Conservation (phyloP, 257 asterid genomes). For the Solanum megistacrolobum region DNA sequence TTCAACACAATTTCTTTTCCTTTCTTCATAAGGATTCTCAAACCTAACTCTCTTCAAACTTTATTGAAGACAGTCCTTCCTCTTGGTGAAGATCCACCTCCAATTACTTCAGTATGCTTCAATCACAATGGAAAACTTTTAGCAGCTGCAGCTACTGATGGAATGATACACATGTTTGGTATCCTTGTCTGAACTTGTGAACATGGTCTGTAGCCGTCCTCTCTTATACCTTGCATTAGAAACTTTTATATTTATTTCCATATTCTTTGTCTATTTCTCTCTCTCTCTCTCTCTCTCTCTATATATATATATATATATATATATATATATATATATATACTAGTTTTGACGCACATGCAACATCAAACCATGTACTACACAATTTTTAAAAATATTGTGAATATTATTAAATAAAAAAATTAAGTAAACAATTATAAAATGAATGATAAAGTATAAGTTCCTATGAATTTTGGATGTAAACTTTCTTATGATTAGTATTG, state of each 20-base stretch:
- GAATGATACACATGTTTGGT: slow-evolving; percentile 99
- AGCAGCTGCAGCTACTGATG: slow-evolving; percentile 98
- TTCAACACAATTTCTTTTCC: not conserved
- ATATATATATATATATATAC: too few species aligned
- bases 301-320: too few species aligned
- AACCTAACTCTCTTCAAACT: slow-evolving; percentile 36
- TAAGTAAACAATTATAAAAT: too few species aligned
- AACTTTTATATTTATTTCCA: not conserved
- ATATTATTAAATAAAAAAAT: too few species aligned
- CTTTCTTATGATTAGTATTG: too few species aligned
- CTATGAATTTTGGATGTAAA: too few species aligned
- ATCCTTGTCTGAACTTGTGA: slow-evolving; percentile 34
- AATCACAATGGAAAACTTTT: slow-evolving; percentile 96
- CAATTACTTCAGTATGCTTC: slow-evolving; percentile 82
- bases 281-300: not conserved
- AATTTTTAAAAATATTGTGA: not conserved
- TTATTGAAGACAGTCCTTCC: slow-evolving; percentile 94
- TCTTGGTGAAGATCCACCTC: slow-evolving; percentile 98
- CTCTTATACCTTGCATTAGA: not conserved
- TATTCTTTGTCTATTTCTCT: not conserved
- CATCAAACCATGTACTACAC: not conserved
- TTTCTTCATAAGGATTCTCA: slow-evolving; percentile 15
- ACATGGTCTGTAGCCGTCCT: not conserved
- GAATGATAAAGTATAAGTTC: too few species aligned
- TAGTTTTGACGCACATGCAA: not conserved